These are phyloP conservation scores for Chaetomium olivaceum DNA, from an alignment of 2,329 filamentous ascomycete species.

Conservation along the genomic window DNA sequence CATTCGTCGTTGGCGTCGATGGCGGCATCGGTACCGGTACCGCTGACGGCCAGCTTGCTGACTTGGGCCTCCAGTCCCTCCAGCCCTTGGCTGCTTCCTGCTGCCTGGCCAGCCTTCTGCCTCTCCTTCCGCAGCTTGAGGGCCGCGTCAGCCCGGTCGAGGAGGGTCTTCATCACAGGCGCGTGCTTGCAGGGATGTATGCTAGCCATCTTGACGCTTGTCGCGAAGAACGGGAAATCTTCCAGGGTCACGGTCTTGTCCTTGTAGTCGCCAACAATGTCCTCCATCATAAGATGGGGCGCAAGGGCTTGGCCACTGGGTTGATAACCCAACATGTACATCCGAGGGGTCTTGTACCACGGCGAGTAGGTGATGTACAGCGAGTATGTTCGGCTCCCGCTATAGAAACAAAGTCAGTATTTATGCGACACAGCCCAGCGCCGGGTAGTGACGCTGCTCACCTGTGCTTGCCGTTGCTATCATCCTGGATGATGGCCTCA, in stretches of 20 bases:
- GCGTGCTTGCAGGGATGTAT: conserved; percentile 98
- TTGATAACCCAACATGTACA: conserved; percentile 91
- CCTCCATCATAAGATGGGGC: conserved; percentile 43
- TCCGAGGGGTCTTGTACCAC: conserved; percentile 92
- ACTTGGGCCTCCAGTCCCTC: conserved; percentile 86
- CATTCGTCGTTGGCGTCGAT: conserved; percentile 59
- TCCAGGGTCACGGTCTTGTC: conserved; percentile 94
- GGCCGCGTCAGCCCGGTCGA: conserved; percentile 92
- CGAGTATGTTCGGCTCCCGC: conserved; percentile 87
- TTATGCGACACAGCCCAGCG: neutral
- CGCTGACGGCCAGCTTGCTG: conserved; percentile 60
- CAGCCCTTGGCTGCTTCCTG: conserved; percentile 61
- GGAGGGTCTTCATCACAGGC: conserved; percentile 94
- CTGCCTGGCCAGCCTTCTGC: conserved; percentile 62
- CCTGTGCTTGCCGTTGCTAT: conserved; percentile 50
- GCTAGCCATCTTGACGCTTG: conserved; percentile 90
- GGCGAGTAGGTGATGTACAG: conserved; percentile 98
- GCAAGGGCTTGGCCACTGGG: conserved; percentile 63
- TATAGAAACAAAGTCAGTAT: conserved; percentile 41
- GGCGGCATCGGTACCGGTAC: conserved; percentile 52
- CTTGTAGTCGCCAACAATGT: conserved; percentile 45
- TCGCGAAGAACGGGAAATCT: conserved; percentile 92
- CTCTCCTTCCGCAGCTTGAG: conserved; percentile 86
- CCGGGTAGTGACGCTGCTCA: conserved; percentile 32
- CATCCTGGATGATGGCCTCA: conserved; percentile 89